Conservation (phyloP, 805 yeast genomes). For the Ogataea angusta region DNA sequence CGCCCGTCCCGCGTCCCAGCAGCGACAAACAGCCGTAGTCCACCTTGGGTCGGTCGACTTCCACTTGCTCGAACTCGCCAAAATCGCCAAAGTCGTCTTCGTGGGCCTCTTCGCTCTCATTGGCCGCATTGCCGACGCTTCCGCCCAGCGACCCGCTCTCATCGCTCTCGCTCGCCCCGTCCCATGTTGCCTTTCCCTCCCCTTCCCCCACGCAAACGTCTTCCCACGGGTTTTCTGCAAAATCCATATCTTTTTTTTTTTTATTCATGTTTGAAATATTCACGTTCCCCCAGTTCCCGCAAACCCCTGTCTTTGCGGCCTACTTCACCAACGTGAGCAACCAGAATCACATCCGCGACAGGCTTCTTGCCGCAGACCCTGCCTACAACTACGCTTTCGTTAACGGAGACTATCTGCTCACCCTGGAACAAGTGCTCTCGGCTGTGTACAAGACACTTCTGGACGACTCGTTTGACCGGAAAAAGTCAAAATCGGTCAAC, state of each 20-base stretch:
- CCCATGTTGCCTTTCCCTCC: neutral
- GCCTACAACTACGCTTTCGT: slow-evolving; percentile 63
- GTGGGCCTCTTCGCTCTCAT: neutral
- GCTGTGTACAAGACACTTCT: slow-evolving; percentile 59
- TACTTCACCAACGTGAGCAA: slow-evolving; percentile 47
- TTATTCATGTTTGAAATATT: slow-evolving; percentile 12
- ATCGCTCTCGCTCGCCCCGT: neutral
- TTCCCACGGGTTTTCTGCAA: slow-evolving; percentile 10
- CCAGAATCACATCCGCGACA: slow-evolving; percentile 41
- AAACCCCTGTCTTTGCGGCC: slow-evolving; percentile 21
- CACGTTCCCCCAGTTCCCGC: slow-evolving; percentile 19
- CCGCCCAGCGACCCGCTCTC: neutral
- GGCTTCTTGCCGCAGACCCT: slow-evolving; percentile 43
- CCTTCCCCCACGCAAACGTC: slow-evolving; percentile 1
- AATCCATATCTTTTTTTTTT: slow-evolving; percentile 9
- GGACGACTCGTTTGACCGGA: slow-evolving; percentile 44
- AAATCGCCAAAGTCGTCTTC: neutral
- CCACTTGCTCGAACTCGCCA: slow-evolving; percentile 1
- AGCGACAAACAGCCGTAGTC: neutral
- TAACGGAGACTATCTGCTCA: slow-evolving; percentile 54
- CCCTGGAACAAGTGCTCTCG: slow-evolving; percentile 58
- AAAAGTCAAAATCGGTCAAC: slow-evolving; percentile 63
- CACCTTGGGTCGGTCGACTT: neutral
- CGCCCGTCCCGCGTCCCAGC: neutral
- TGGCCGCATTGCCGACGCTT: neutral